Conservation (phyloP, 495 filamentous ascomycete species). For the Tuber magnatum region DNA sequence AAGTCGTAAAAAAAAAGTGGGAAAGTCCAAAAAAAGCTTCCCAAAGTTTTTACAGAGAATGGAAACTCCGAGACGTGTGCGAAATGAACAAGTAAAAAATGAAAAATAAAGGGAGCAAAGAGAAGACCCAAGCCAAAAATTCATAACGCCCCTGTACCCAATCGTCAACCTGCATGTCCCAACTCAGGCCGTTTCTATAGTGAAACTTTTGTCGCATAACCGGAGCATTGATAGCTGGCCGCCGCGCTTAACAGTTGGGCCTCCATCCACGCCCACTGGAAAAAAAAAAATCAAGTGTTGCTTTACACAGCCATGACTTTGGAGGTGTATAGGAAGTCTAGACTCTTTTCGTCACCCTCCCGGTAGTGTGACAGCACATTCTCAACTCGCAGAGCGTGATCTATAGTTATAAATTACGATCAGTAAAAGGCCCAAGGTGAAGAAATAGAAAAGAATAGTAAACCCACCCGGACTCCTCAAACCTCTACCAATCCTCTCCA, state of each 20-base stretch:
- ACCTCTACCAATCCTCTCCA: constrained; percentile 35
- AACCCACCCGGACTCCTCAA: constrained; percentile 35
- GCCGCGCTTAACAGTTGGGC: background rate
- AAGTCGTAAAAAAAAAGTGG: background rate
- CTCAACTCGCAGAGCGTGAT: constrained; percentile 32
- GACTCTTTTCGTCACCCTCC: constrained; percentile 36
- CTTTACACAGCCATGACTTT: constrained; percentile 37
- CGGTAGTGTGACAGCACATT: constrained; percentile 37
- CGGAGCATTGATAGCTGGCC: background rate
- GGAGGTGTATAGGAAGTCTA: constrained; percentile 41
- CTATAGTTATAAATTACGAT: constrained; percentile 17
- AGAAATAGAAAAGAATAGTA: background rate
- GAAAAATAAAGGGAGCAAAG: background rate
- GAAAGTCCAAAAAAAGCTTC: background rate
- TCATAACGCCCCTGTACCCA: background rate
- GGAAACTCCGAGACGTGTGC: background rate
- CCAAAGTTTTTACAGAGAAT: constrained; percentile 3
- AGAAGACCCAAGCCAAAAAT: background rate
- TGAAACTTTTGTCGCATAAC: background rate
- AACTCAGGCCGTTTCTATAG: background rate
- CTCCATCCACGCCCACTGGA: background rate
- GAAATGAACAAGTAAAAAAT: background rate
- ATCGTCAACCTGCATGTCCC: background rate
- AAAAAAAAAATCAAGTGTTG: background rate
- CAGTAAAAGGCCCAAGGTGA: background rate